Percentiles rank a stretch among this genome's conserved stretches.
phyloP scores from a whole-genome alignment of 2,329 filamentous ascomycete genomes.

The Fusarium siculi region DNA sequence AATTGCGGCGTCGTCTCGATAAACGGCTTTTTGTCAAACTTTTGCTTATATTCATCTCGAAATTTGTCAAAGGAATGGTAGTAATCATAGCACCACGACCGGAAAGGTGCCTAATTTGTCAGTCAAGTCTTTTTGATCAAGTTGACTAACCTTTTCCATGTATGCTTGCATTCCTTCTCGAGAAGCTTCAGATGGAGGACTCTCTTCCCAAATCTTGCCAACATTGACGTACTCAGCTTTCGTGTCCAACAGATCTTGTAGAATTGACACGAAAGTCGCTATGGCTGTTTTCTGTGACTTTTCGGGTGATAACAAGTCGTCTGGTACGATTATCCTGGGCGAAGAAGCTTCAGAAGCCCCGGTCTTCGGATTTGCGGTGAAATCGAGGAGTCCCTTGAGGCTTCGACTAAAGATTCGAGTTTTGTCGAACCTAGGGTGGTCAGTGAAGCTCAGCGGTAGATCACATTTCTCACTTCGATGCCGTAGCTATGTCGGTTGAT shows the following conservation, averaged over 20 bases:
- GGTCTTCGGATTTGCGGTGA: constrained; percentile 7
- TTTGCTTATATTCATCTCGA: constrained; percentile 37
- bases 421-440: constrained; percentile 31
- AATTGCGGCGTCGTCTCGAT: constrained; percentile 45
- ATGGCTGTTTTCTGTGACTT: constrained; percentile 21
- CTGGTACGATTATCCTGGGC: constrained; percentile 41
- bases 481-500: constrained; percentile 14
- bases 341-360: not conserved
- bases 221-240: constrained; percentile 32
- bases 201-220: constrained; percentile 31
- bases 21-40: constrained; percentile 41
- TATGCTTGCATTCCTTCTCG: constrained; percentile 40
- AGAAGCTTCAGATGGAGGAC: constrained; percentile 2
- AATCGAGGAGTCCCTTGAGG: constrained; percentile 39
- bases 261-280: constrained; percentile 36
- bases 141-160: constrained; percentile 43
- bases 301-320: constrained; percentile 34
- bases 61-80: constrained; percentile 47
- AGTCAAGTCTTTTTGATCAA: not conserved
- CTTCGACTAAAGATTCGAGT: constrained; percentile 41
- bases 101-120: constrained; percentile 45
- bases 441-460: not conserved
- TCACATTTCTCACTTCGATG: constrained; percentile 19
- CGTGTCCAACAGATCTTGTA: constrained; percentile 35
- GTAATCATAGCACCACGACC: constrained; percentile 49